Evolutionary conservation across 2,329 filamentous ascomycete genomes (phyloP).

Genomic region (Hyphodiscus sp.): DNA sequence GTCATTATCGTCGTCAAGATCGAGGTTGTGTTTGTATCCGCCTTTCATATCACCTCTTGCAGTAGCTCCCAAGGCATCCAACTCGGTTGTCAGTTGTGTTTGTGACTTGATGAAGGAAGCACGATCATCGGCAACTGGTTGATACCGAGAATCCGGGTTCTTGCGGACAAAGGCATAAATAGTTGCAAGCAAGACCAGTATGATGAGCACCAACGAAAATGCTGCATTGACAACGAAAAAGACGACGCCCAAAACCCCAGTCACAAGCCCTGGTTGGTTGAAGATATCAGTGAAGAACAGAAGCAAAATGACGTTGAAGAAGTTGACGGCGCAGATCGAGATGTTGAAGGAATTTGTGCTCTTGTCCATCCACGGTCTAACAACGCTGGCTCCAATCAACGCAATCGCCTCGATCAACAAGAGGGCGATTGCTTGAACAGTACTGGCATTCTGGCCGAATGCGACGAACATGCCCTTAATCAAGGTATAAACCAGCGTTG

Average conservation of each 20-base stretch:
- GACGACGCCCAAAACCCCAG: conserved; percentile 80
- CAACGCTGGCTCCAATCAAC: conserved; percentile 69
- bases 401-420: conserved; percentile 75
- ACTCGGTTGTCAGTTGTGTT: conserved; percentile 78
- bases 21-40: conserved; percentile 50
- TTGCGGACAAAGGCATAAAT: conserved; percentile 79
- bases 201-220: conserved; percentile 73
- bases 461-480: conserved; percentile 86
- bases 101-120: conserved; percentile 97
- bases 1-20: conserved; percentile 67
- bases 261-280: conserved; percentile 73
- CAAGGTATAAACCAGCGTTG: conserved; percentile 70
- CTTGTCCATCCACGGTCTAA: conserved; percentile 98
- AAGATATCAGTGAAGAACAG: conserved; percentile 86
- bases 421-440: conserved; percentile 73
- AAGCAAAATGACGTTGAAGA: conserved; percentile 83
- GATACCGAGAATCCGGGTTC: conserved; percentile 91
- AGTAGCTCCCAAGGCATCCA: conserved; percentile 83
- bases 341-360: conserved; percentile 97
- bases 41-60: conserved; percentile 72
- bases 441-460: conserved; percentile 63
- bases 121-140: conserved; percentile 93
- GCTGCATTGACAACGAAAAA: conserved; percentile 84
- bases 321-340: conserved; percentile 82
- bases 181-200: conserved; percentile 75